Percentiles rank a stretch among this genome's conserved stretches.
phyloP scores from a whole-genome alignment of 257 asterid species.

The Mitragyna speciosa region DNA sequence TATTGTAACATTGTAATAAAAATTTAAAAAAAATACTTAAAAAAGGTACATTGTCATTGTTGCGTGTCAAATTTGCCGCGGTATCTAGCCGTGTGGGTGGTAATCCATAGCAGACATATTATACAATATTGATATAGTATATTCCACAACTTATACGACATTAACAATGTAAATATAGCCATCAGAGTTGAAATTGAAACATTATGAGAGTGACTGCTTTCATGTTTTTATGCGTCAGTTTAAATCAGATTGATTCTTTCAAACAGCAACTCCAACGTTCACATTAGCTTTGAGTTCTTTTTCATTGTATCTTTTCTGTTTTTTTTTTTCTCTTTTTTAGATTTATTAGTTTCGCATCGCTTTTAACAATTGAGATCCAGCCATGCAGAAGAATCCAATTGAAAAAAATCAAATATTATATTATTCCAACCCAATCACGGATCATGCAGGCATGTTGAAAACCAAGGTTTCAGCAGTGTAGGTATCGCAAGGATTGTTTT shows the following conservation, averaged over 20 bases:
- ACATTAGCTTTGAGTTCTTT: not conserved
- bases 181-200: constrained; percentile 8
- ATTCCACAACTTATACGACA: not conserved
- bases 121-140: not conserved
- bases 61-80: not conserved
- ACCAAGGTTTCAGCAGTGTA: not conserved
- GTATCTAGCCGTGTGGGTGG: not conserved
- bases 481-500: constrained; percentile 22
- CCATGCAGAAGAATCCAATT: constrained; percentile 1
- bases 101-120: not conserved
- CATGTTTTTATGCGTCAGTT: not conserved
- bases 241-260: constrained; percentile 27
- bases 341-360: not conserved
- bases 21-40: not conserved
- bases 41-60: not conserved
- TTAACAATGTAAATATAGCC: constrained; percentile 2
- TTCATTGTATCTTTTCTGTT: not conserved
- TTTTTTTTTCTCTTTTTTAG: not conserved
- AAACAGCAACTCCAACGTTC: constrained; percentile 24
- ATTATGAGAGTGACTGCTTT: constrained; percentile 7
- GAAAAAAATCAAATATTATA: not conserved
- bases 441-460: constrained; percentile 10
- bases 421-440: not conserved
- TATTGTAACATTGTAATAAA: too few species aligned
- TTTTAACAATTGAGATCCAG: not conserved